These are phyloP conservation scores for Xylaria castorea DNA, from an alignment of 495 filamentous ascomycete genomes.

Conservation along the genomic window DNA sequence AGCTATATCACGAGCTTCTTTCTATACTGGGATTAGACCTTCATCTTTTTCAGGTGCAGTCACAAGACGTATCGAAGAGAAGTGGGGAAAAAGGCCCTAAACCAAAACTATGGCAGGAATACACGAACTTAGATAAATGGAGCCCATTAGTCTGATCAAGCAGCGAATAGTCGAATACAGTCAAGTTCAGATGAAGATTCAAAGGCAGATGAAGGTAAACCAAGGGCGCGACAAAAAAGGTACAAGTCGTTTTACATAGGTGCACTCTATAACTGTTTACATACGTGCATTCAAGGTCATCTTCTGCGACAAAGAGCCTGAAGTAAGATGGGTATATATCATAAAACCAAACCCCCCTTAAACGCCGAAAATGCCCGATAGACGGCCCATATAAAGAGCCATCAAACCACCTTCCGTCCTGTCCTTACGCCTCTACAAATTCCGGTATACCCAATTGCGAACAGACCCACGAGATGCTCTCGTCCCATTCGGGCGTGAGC, in stretches of 20 bases:
- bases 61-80: background rate
- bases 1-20: background rate
- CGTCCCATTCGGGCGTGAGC: slow-evolving; percentile 22
- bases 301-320: background rate
- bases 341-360: background rate
- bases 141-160: background rate
- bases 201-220: background rate
- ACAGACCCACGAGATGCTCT: slow-evolving; percentile 27
- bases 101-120: background rate
- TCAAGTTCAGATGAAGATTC: background rate
- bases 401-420: background rate
- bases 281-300: background rate
- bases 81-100: background rate
- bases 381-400: background rate
- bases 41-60: background rate
- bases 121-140: background rate
- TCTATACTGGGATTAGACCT: background rate
- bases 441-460: slow-evolving; percentile 16
- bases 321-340: slow-evolving; percentile 12
- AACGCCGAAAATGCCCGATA: slow-evolving; percentile 13
- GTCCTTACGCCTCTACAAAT: background rate
- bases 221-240: background rate
- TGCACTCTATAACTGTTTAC: background rate
- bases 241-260: background rate
- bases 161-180: background rate